These are phyloP conservation scores for Auxenochlorella protothecoides DNA, from an alignment of 139 green algal genomes.

Conservation along the genomic window DNA sequence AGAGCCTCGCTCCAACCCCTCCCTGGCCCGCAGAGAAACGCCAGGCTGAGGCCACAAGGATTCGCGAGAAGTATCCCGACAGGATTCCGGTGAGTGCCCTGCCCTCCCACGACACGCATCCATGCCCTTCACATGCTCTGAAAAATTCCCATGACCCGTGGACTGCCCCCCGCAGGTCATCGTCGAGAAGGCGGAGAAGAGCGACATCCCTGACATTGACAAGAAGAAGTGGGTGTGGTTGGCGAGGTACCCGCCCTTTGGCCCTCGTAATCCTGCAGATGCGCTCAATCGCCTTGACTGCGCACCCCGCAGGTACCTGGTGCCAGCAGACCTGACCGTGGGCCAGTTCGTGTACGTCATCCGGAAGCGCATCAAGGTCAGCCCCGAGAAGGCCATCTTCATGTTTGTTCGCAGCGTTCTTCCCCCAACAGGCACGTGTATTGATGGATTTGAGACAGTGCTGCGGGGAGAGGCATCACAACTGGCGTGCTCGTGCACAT, in stretches of 20 bases:
- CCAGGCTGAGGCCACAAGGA: slow-evolving; percentile 80
- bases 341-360: slow-evolving; percentile 99
- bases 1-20: neutral
- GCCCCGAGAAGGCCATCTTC: slow-evolving; percentile 96
- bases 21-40: slow-evolving; percentile 73
- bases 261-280: neutral
- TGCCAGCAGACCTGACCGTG: slow-evolving; percentile 92
- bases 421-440: slow-evolving; percentile 73
- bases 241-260: neutral
- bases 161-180: slow-evolving; percentile 71
- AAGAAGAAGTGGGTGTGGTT: slow-evolving; percentile 93
- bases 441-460: neutral
- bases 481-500: neutral
- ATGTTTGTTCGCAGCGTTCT: slow-evolving; percentile 98
- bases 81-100: slow-evolving; percentile 70
- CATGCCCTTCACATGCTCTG: neutral
- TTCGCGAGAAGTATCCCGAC: slow-evolving; percentile 95
- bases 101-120: neutral
- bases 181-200: slow-evolving; percentile 91
- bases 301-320: slow-evolving; percentile 76
- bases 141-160: neutral
- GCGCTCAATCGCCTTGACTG: too few relatives aligned
- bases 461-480: neutral
- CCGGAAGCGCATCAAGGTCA: slow-evolving; percentile 93
- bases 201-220: slow-evolving; percentile 97